These are phyloP conservation scores for Spergularia bocconei DNA, from an alignment of 148 eudicot genomes.

Conservation along the genomic window DNA sequence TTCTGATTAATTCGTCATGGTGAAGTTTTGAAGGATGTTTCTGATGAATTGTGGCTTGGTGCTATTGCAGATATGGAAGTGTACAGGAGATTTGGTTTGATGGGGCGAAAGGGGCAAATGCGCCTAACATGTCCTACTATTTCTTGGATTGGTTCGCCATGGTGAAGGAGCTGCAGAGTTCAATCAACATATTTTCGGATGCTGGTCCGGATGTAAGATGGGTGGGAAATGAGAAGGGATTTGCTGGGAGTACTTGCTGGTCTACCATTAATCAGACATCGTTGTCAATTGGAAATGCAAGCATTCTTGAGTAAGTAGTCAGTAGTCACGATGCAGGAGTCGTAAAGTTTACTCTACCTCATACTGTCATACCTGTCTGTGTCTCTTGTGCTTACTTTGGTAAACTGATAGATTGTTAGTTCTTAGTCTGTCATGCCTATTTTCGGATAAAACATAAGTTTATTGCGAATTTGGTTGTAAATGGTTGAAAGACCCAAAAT, in stretches of 20 bases:
- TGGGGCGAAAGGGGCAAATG: constrained; percentile 76
- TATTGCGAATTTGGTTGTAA: not conserved
- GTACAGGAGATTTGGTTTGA: constrained; percentile 92
- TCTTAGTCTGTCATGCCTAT: no score
- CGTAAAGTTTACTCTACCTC: not conserved
- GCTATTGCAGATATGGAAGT: constrained; percentile 57
- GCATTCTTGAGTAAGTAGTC: constrained; percentile 60
- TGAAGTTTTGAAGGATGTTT: not conserved
- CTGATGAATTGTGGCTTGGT: not conserved
- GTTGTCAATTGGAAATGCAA: constrained; percentile 68
- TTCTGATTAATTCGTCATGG: no score
- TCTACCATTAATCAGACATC: constrained; percentile 73
- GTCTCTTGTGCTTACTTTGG: no score
- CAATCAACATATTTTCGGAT: constrained; percentile 88
- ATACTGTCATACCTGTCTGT: no score
- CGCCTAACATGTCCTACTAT: constrained; percentile 78
- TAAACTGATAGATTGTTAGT: no score
- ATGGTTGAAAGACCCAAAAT: not conserved
- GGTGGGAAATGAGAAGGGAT: constrained; percentile 81
- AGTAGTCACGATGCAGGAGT: not conserved
- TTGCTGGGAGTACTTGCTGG: constrained; percentile 83
- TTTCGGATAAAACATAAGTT: not conserved
- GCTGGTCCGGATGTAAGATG: constrained; percentile 88
- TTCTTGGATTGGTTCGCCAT: constrained; percentile 78
- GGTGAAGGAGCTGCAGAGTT: constrained; percentile 80